Percentiles rank a stretch among this genome's conserved stretches.
Evolutionary conservation across 768 basidiomycete genomes (phyloP).

Genomic region (Lepiota brunneoincarnata): DNA sequence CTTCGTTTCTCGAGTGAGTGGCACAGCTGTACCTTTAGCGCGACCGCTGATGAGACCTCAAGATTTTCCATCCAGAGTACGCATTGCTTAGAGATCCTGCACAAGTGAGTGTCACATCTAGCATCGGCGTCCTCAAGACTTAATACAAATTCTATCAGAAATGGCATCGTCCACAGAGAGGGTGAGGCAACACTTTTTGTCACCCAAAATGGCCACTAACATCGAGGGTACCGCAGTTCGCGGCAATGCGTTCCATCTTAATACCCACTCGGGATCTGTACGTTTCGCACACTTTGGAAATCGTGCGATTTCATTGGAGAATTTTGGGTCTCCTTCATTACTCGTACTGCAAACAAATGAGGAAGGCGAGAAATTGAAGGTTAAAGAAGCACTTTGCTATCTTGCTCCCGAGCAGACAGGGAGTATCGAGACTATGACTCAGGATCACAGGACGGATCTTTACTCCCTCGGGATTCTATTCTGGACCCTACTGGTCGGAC

Average conservation of each 20-base stretch:
- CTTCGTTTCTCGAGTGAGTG: slow-evolving; percentile 69
- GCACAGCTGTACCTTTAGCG: background rate
- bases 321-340: slow-evolving; percentile 67
- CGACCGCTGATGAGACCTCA: slow-evolving; percentile 5
- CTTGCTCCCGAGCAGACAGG: slow-evolving; percentile 78
- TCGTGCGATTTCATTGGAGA: slow-evolving; percentile 68
- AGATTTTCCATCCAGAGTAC: slow-evolving; percentile 79
- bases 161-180: slow-evolving; percentile 67
- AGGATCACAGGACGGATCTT: slow-evolving; percentile 73
- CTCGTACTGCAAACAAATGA: slow-evolving; percentile 62
- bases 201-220: background rate
- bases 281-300: slow-evolving; percentile 76
- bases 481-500: slow-evolving; percentile 73
- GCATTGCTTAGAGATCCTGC: slow-evolving; percentile 65
- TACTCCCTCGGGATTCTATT: slow-evolving; percentile 73
- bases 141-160: slow-evolving; percentile 27
- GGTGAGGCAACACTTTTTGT: slow-evolving; percentile 28
- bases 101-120: slow-evolving; percentile 38
- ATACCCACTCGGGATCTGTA: slow-evolving; percentile 65
- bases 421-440: slow-evolving; percentile 65
- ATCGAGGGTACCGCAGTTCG: slow-evolving; percentile 42
- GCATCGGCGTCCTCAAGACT: background rate
- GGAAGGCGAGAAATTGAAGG: slow-evolving; percentile 62
- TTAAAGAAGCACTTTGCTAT: slow-evolving; percentile 75
- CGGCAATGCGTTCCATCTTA: slow-evolving; percentile 74